phyloP scores from a whole-genome alignment of 495 filamentous ascomycete species.

The Xylaria palmicola region DNA sequence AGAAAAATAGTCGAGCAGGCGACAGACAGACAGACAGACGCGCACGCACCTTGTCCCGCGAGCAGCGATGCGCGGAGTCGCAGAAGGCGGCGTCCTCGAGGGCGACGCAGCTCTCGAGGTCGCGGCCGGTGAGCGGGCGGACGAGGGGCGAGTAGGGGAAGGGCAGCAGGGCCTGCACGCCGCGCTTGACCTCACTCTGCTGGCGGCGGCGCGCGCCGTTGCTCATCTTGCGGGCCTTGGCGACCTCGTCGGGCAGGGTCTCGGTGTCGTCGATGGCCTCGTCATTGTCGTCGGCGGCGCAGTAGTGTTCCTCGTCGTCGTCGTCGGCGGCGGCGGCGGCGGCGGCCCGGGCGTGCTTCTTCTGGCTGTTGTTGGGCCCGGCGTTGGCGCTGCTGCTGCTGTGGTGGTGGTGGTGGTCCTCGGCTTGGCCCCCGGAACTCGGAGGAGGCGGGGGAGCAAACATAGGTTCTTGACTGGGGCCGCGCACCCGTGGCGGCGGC shows the following conservation, averaged over 20 bases:
- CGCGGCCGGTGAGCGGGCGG: slow-evolving; percentile 66
- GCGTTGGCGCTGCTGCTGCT: no score
- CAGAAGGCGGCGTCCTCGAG: slow-evolving; percentile 77
- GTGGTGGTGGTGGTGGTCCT: no score
- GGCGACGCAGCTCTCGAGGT: slow-evolving; percentile 72
- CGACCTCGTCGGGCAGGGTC: slow-evolving; percentile 18
- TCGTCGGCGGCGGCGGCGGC: no score
- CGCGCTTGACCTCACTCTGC: not conserved
- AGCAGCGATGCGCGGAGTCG: slow-evolving; percentile 64
- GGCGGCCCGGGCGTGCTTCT: no score
- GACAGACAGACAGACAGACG: not conserved
- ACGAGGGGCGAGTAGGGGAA: slow-evolving; percentile 57
- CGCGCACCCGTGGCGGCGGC: no score
- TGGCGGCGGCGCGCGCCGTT: slow-evolving; percentile 13
- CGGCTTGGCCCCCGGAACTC: no score
- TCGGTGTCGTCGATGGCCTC: slow-evolving; percentile 26
- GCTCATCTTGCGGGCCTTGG: slow-evolving; percentile 7
- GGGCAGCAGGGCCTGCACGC: slow-evolving; percentile 23
- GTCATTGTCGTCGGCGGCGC: slow-evolving; percentile 20
- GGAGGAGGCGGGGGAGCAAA: no score
- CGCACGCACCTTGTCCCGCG: slow-evolving; percentile 72
- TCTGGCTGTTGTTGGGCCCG: no score
- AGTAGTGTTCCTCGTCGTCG: not conserved
- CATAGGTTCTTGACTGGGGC: no score
- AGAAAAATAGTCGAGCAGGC: slow-evolving; percentile 5